Evolutionary conservation across 495 filamentous ascomycete genomes (phyloP).

Genomic region (Hypoxylon perforatum): DNA sequence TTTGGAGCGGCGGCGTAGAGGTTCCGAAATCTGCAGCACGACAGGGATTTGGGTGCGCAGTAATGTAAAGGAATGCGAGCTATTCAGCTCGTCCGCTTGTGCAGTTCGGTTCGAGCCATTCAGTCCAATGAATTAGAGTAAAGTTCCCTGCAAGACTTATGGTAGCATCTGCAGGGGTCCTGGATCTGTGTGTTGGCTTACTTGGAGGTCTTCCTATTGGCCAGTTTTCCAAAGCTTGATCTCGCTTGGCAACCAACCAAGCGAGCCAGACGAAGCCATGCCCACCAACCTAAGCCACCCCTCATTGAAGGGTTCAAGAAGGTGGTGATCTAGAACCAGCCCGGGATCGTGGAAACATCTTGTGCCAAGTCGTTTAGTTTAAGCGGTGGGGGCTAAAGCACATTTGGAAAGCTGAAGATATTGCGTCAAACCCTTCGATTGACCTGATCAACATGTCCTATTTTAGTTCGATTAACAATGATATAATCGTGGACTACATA

Average conservation of each 20-base stretch:
- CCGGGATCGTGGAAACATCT: slow-evolving; percentile 4
- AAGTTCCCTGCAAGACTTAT: not conserved
- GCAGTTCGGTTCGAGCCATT: slow-evolving; percentile 6
- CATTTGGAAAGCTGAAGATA: slow-evolving; percentile 1
- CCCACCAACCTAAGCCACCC: not conserved
- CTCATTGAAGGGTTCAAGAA: not conserved
- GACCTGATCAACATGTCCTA: slow-evolving; percentile 13
- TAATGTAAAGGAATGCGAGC: slow-evolving; percentile 12
- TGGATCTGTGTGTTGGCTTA: not conserved
- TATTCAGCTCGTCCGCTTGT: not conserved
- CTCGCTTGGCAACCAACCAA: slow-evolving; percentile 37
- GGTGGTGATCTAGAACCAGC: slow-evolving; percentile 7
- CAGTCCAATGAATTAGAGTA: slow-evolving; percentile 2
- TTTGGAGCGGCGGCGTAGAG: slow-evolving; percentile 30
- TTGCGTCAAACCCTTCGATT: slow-evolving; percentile 16
- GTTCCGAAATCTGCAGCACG: slow-evolving; percentile 8
- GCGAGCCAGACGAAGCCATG: too few species aligned
- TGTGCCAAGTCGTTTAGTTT: not conserved
- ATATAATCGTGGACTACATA: slow-evolving; percentile 26
- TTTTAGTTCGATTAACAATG: slow-evolving; percentile 27
- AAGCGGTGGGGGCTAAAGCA: slow-evolving; percentile 24
- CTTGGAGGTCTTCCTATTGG: slow-evolving; percentile 24
- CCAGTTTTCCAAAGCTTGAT: slow-evolving; percentile 37
- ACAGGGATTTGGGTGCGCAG: slow-evolving; percentile 17
- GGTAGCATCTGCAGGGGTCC: not conserved